Evolutionary conservation across 75 land plant genomes (phyloP).

Genomic region (Chamaecyparis obtusa): DNA sequence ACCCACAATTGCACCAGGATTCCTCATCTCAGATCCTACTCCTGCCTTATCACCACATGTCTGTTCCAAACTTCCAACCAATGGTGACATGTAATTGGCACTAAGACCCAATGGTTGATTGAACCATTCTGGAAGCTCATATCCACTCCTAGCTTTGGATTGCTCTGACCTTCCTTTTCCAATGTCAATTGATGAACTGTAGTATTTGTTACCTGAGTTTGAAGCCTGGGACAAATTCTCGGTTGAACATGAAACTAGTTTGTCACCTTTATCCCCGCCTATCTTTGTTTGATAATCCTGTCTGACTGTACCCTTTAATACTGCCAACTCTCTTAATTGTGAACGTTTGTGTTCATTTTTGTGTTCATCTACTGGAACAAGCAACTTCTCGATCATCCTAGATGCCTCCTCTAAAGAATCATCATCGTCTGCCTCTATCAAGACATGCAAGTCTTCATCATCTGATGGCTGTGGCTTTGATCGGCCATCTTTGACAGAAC

Average conservation of each 20-base stretch:
- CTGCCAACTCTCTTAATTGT: conserved; percentile 36
- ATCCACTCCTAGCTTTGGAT: not conserved
- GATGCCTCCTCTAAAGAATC: conserved; percentile 41
- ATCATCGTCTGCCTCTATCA: conserved; percentile 44
- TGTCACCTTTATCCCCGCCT: conserved; percentile 21
- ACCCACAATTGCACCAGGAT: not conserved
- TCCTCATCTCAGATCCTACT: conserved; percentile 7
- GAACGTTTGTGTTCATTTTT: conserved; percentile 23
- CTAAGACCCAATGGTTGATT: not conserved
- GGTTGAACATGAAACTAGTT: conserved; percentile 14
- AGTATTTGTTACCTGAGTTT: not conserved
- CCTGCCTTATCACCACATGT: not conserved
- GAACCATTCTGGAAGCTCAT: not conserved
- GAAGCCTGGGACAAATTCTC: not conserved
- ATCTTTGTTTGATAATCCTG: conserved; percentile 7
- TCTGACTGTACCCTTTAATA: conserved; percentile 21
- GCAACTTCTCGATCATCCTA: conserved; percentile 50
- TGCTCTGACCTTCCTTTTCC: not conserved
- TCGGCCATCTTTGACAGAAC: conserved; percentile 26
- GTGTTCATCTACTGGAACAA: conserved; percentile 32
- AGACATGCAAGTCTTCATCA: conserved; percentile 55
- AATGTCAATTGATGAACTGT: not conserved
- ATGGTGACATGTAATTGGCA: not conserved
- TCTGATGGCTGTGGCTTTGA: conserved; percentile 6
- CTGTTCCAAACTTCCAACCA: conserved; percentile 8